Percentiles rank a stretch among this genome's conserved stretches.
Evolutionary conservation across 192 early-diverging fungal species (phyloP).

Genomic region (Coemansia sp.): DNA sequence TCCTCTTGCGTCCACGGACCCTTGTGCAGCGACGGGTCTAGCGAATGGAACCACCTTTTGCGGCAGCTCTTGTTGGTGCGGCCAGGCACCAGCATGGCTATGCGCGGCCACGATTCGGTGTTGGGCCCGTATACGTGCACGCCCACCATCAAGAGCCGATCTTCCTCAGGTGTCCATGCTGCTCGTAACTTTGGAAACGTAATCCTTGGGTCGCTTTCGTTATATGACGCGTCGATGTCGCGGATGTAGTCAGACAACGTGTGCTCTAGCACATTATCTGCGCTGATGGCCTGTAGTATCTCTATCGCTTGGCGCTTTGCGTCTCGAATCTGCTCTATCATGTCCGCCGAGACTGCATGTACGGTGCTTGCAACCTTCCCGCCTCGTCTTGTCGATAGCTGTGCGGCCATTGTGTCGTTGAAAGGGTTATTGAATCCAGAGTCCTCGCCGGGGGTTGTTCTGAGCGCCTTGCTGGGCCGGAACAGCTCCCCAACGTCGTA

Average conservation of each 20-base stretch:
- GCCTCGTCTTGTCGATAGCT: neutral
- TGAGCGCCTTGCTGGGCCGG: conserved; percentile 47
- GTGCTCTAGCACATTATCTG: conserved; percentile 29
- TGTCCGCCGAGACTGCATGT: neutral
- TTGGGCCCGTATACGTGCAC: conserved; percentile 73
- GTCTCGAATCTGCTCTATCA: conserved; percentile 33
- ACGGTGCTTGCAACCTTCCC: neutral
- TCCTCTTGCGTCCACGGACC: conserved; percentile 83
- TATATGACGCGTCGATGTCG: conserved; percentile 42
- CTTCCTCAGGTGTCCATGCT: conserved; percentile 79
- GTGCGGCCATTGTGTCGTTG: neutral
- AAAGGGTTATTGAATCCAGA: neutral
- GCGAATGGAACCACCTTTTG: conserved; percentile 79
- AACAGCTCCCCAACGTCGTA: conserved; percentile 43
- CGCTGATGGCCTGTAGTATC: conserved; percentile 25
- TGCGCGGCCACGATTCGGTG: conserved; percentile 76
- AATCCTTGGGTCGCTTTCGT: conserved; percentile 24
- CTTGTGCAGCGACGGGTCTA: conserved; percentile 71
- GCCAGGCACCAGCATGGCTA: conserved; percentile 71
- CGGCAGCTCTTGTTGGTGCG: conserved; percentile 82
- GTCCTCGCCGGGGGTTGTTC: conserved; percentile 11
- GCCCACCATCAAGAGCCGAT: conserved; percentile 67
- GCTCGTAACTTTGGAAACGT: conserved; percentile 53
- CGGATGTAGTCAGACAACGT: conserved; percentile 22
- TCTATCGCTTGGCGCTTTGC: conserved; percentile 46